phyloP scores from a whole-genome alignment of 192 early-diverging fungal species.

The Kappamyces sp. region DNA sequence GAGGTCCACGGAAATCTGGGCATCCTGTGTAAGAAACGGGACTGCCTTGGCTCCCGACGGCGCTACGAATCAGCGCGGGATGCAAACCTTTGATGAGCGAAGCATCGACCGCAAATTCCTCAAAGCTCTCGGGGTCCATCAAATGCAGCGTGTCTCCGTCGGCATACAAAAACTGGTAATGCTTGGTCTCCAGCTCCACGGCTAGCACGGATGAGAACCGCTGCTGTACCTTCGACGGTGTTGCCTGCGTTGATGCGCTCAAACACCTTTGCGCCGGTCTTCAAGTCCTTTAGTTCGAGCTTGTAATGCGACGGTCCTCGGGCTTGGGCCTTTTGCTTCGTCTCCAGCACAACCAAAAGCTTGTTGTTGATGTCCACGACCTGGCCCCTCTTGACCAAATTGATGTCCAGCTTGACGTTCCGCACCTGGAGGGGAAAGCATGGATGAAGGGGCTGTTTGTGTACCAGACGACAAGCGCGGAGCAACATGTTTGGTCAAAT shows the following conservation, averaged over 20 bases:
- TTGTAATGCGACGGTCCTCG: slow-evolving; percentile 51
- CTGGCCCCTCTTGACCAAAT: slow-evolving; percentile 56
- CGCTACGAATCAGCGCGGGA: background rate
- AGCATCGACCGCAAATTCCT: slow-evolving; percentile 57
- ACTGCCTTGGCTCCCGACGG: slow-evolving; percentile 28
- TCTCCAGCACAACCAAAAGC: slow-evolving; percentile 60
- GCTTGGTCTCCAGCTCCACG: slow-evolving; percentile 51
- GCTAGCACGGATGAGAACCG: slow-evolving; percentile 10
- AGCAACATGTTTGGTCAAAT: too few relatives aligned
- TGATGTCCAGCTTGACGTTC: slow-evolving; percentile 16
- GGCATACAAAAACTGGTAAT: slow-evolving; percentile 69
- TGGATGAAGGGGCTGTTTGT: too few relatives aligned
- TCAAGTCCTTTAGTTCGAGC: slow-evolving; percentile 65
- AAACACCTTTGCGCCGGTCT: slow-evolving; percentile 46
- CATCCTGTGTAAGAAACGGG: slow-evolving; percentile 43
- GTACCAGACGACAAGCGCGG: too few relatives aligned
- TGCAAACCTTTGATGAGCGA: slow-evolving; percentile 53
- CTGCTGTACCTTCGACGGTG: slow-evolving; percentile 62
- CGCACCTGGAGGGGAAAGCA: too few relatives aligned
- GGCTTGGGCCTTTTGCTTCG: slow-evolving; percentile 65
- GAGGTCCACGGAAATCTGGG: slow-evolving; percentile 49
- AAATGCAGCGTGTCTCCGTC: slow-evolving; percentile 58
- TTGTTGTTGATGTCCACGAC: slow-evolving; percentile 63
- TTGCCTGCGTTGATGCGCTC: slow-evolving; percentile 70
- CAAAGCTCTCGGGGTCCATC: slow-evolving; percentile 64